These are phyloP conservation scores for Lenzites betulinus DNA, from an alignment of 768 basidiomycete species.

Conservation along the genomic window DNA sequence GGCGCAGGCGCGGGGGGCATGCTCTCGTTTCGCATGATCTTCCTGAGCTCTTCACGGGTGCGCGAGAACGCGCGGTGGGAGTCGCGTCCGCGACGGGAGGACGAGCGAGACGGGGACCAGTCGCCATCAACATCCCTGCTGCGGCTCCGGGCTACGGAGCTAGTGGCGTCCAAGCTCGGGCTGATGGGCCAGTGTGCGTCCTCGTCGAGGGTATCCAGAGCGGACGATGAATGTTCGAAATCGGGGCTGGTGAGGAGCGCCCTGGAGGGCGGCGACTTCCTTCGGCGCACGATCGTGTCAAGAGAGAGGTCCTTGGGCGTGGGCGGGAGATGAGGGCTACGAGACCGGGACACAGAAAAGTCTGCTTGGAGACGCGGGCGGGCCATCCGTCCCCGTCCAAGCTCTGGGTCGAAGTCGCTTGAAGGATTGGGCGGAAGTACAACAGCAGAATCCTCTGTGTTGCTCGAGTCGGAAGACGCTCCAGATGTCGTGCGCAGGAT, in stretches of 20 bases:
- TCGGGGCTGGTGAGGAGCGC: conserved; percentile 5
- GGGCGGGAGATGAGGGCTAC: conserved; percentile 49
- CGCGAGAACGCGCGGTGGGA: conserved; percentile 7
- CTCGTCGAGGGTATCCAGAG: conserved; percentile 14
- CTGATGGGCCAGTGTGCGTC: conserved; percentile 16
- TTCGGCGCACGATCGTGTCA: conserved; percentile 16
- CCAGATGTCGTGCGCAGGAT: conserved; percentile 30
- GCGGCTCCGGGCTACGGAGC: conserved; percentile 1
- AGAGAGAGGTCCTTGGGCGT: conserved; percentile 40
- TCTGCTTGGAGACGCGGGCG: conserved; percentile 8
- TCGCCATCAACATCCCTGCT: not conserved
- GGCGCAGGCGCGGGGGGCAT: conserved; percentile 25
- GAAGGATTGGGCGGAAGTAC: conserved; percentile 16
- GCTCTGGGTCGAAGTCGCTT: conserved; percentile 6
- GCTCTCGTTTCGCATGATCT: conserved; percentile 24
- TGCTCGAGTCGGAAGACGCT: conserved; percentile 21
- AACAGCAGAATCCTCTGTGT: conserved; percentile 17
- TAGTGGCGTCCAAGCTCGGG: not conserved
- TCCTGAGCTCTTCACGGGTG: conserved; percentile 10
- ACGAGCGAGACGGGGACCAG: conserved; percentile 4
- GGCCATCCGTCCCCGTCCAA: conserved; percentile 22
- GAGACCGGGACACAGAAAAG: conserved; percentile 43
- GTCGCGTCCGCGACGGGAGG: conserved; percentile 14
- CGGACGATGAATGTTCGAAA: conserved; percentile 11
- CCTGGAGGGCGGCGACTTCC: conserved; percentile 19